These are phyloP conservation scores for Coriaria nepalensis DNA, from an alignment of 306 rosid genomes.

Conservation along the genomic window DNA sequence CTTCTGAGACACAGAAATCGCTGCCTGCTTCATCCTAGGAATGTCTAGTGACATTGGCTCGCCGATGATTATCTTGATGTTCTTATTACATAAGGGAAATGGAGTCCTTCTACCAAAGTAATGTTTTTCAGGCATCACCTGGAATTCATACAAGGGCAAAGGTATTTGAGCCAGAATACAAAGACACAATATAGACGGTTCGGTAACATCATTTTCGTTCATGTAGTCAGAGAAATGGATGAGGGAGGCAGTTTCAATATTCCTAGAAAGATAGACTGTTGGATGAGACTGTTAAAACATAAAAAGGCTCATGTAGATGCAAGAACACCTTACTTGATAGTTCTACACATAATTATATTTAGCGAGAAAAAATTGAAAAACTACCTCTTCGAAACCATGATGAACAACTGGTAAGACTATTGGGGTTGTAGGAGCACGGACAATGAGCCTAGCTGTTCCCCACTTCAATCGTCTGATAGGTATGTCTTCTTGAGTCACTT, in stretches of 20 bases:
- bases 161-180: slow-evolving; percentile 17
- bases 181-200: slow-evolving; percentile 10
- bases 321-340: too few relatives aligned
- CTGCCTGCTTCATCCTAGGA: slow-evolving; percentile 46
- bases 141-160: slow-evolving; percentile 16
- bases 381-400: slow-evolving; percentile 73
- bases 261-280: too few relatives aligned
- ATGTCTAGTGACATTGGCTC: slow-evolving; percentile 73
- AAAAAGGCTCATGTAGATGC: too few relatives aligned
- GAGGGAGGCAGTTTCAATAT: too few relatives aligned
- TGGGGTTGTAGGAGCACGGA: slow-evolving; percentile 67
- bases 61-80: slow-evolving; percentile 50
- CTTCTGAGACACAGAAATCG: slow-evolving; percentile 32
- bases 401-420: slow-evolving; percentile 76
- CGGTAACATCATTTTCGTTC: too few relatives aligned
- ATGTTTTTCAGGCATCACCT: slow-evolving; percentile 87
- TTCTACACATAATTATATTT: too few relatives aligned
- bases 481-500: slow-evolving; percentile 65
- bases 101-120: slow-evolving; percentile 63
- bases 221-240: too few relatives aligned
- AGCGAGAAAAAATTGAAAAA: background rate
- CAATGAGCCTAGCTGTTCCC: slow-evolving; percentile 96
- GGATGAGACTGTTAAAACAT: too few relatives aligned
- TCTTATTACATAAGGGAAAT: slow-evolving; percentile 62
- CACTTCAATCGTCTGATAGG: slow-evolving; percentile 77